A percentile compares a stretch with the other conserved stretches of the same genome.
Conservation (phyloP, 495 filamentous ascomycete species). For the Xylaria longipes region DNA sequence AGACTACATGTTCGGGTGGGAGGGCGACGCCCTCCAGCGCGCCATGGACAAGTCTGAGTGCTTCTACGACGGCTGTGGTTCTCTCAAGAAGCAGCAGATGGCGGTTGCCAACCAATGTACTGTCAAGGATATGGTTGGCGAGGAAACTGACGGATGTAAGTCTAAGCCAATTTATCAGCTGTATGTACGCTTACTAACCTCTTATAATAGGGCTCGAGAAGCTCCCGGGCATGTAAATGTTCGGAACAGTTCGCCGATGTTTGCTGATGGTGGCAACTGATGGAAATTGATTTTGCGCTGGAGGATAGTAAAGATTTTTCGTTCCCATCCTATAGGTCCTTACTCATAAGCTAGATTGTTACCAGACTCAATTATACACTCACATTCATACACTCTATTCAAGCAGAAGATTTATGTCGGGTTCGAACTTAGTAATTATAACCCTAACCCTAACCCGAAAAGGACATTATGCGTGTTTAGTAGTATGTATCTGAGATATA, state of each 20-base stretch:
- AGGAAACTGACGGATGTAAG: slow-evolving; percentile 47
- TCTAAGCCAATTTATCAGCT: background rate
- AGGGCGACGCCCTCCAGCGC: slow-evolving; percentile 50
- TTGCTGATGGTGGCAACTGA: background rate
- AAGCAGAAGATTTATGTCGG: too few relatives aligned
- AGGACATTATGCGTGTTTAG: too few relatives aligned
- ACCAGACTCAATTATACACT: background rate
- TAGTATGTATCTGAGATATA: too few relatives aligned
- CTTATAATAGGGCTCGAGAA: slow-evolving; percentile 9
- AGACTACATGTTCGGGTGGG: slow-evolving; percentile 56
- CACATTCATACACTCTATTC: too few relatives aligned
- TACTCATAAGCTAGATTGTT: slow-evolving; percentile 1
- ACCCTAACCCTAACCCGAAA: too few relatives aligned
- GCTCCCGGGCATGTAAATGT: slow-evolving; percentile 16
- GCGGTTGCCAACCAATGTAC: slow-evolving; percentile 51
- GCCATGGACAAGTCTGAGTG: slow-evolving; percentile 50
- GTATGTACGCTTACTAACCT: background rate
- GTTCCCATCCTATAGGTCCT: background rate
- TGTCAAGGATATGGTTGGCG: slow-evolving; percentile 47
- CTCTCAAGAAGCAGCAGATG: slow-evolving; percentile 52
- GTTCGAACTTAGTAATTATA: too few relatives aligned
- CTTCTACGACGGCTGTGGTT: slow-evolving; percentile 53
- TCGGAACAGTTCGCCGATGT: background rate
- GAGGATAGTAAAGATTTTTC: background rate
- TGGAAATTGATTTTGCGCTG: background rate